Conservation (phyloP, 306 rosid genomes). For the Hippophae tibetana region DNA sequence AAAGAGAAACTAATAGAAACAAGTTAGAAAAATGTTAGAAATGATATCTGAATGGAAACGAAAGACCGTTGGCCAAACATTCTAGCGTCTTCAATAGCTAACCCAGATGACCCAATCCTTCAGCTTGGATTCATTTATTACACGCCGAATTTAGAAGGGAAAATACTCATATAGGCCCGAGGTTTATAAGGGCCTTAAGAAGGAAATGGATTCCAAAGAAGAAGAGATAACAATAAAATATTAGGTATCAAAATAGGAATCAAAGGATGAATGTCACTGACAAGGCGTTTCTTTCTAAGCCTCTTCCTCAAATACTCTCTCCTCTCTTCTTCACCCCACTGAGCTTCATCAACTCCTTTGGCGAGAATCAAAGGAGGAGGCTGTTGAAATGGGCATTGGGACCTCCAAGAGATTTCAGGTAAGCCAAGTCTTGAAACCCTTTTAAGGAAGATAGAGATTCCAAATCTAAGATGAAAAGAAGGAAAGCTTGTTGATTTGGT, state of each 20-base stretch:
- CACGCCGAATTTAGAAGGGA: too few species aligned
- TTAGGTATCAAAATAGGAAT: slow-evolving; percentile 51
- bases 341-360: slow-evolving; percentile 43
- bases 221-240: slow-evolving; percentile 35
- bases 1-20: too few species aligned
- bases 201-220: slow-evolving; percentile 56
- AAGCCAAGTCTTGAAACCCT: slow-evolving; percentile 31
- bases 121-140: too few species aligned
- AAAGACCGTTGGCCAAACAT: too few species aligned
- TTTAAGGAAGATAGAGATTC: slow-evolving; percentile 48
- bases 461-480: slow-evolving; percentile 44
- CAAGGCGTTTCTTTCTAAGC: slow-evolving; percentile 34
- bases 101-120: too few species aligned
- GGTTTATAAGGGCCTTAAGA: not conserved
- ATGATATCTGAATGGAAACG: too few species aligned
- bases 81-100: too few species aligned
- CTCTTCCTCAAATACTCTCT: slow-evolving; percentile 44
- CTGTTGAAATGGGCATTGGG: slow-evolving; percentile 69
- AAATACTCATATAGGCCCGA: too few species aligned
- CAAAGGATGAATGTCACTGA: slow-evolving; percentile 34
- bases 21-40: too few species aligned
- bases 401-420: slow-evolving; percentile 65
- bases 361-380: slow-evolving; percentile 79
- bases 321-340: slow-evolving; percentile 45
- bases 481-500: slow-evolving; percentile 25